Conservation (phyloP, 768 basidiomycete genomes). For the Myochromella boudieri region DNA sequence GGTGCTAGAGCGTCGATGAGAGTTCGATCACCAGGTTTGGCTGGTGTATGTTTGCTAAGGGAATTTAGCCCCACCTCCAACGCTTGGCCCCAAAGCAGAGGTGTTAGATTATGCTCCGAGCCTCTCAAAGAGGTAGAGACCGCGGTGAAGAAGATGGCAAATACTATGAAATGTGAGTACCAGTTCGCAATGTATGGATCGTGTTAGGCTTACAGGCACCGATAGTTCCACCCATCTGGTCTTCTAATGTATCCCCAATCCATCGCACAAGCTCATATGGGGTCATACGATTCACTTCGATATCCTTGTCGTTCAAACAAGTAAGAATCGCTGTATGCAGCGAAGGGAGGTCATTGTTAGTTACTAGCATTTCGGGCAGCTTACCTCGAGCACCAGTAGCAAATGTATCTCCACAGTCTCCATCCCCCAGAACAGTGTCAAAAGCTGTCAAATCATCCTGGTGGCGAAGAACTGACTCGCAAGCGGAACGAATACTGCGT, state of each 20-base stretch:
- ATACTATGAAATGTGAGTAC: conserved; percentile 26
- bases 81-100: conserved; percentile 12
- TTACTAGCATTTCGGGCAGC: background rate
- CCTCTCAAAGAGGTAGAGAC: conserved; percentile 25
- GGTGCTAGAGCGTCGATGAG: conserved; percentile 53
- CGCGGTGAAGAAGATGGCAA: conserved; percentile 43
- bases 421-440: conserved; percentile 64
- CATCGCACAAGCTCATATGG: conserved; percentile 23
- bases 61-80: conserved; percentile 27
- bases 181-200: conserved; percentile 13
- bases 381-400: conserved; percentile 43
- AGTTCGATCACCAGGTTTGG: conserved; percentile 55
- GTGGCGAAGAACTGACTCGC: conserved; percentile 39
- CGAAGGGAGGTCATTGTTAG: background rate
- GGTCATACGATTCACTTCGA: conserved; percentile 17
- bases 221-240: conserved; percentile 56
- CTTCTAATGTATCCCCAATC: conserved; percentile 45
- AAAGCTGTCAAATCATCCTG: conserved; percentile 55
- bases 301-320: conserved; percentile 25
- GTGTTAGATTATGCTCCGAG: background rate
- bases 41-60: conserved; percentile 44
- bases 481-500: conserved; percentile 35
- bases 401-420: conserved; percentile 62
- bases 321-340: conserved; percentile 29
- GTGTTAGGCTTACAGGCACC: conserved; percentile 51